Evolutionary conservation across 23 red algal species (phyloP).

Genomic region (Gracilaria caudata): DNA sequence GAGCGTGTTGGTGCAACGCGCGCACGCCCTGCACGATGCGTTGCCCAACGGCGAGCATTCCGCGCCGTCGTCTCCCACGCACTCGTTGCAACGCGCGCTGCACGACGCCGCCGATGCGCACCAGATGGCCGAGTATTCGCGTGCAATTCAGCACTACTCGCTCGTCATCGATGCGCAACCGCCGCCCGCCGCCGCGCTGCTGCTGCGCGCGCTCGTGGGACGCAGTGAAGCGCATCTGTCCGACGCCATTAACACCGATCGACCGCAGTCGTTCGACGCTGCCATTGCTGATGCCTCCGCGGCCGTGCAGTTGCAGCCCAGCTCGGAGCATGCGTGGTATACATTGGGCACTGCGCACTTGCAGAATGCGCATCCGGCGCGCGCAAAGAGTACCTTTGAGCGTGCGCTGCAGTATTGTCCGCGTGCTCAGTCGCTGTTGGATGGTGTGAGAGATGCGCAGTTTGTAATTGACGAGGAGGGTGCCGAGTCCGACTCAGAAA

Average conservation of each 20-base stretch:
- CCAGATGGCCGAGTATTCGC: background rate
- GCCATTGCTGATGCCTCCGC: constrained; percentile 32
- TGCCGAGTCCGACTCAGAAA: constrained; percentile 35
- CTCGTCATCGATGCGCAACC: constrained; percentile 5
- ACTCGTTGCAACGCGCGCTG: background rate
- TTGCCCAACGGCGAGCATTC: background rate
- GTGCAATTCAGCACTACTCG: constrained; percentile 23
- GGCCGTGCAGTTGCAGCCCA: constrained; percentile 20
- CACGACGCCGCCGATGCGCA: constrained; percentile 14
- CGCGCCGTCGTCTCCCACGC: background rate
- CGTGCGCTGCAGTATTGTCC: constrained; percentile 17
- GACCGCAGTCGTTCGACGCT: background rate
- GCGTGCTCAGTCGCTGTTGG: background rate
- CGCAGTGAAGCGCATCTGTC: constrained; percentile 33
- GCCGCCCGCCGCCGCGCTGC: background rate
- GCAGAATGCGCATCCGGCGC: constrained; percentile 10
- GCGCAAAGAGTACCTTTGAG: constrained; percentile 30
- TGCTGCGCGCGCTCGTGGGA: constrained; percentile 30
- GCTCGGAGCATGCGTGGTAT: constrained; percentile 43
- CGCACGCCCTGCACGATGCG: background rate
- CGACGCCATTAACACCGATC: constrained; percentile 21
- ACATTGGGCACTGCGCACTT: constrained; percentile 29
- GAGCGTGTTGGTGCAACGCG: background rate
- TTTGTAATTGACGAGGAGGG: constrained; percentile 56
- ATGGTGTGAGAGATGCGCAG: constrained; percentile 21